These are phyloP conservation scores for Neospora caninum DNA, from an alignment of 169 alveolate genomes.

Conservation along the genomic window DNA sequence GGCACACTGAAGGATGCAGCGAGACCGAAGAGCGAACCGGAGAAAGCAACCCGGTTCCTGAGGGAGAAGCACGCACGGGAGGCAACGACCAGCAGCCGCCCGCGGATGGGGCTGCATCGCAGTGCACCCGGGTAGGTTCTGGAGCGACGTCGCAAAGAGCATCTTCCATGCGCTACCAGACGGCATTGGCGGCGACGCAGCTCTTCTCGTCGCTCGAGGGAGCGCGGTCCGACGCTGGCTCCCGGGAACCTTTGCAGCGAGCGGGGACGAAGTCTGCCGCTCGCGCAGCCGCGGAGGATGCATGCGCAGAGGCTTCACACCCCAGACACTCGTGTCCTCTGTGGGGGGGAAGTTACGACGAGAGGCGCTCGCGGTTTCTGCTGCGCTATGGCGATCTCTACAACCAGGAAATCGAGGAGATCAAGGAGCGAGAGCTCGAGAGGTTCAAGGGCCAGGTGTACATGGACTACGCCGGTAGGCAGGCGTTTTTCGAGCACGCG, in stretches of 20 bases:
- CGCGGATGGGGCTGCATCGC: background rate
- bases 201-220: background rate
- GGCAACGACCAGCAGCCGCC: background rate
- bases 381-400: conserved; percentile 42
- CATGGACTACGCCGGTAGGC: conserved; percentile 71
- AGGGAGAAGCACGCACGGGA: background rate
- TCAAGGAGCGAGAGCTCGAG: conserved; percentile 50
- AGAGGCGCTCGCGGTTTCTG: background rate
- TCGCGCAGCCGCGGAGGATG: background rate
- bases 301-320: background rate
- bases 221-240: background rate
- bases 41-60: background rate
- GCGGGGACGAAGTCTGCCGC: background rate
- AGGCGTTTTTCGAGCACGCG: too few species aligned
- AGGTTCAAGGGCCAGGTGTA: conserved; percentile 69
- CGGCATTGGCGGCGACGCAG: conserved; percentile 17
- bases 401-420: conserved; percentile 55
- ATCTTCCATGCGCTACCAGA: background rate
- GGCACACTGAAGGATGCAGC: conserved; percentile 34
- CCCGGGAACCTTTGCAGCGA: background rate
- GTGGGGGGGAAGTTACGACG: conserved; percentile 37
- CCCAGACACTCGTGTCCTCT: background rate
- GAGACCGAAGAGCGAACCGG: background rate
- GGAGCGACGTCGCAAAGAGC: background rate
- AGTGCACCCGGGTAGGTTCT: background rate